These are phyloP conservation scores for Canavalia ensiformis DNA, from an alignment of 306 rosid genomes.

Conservation along the genomic window DNA sequence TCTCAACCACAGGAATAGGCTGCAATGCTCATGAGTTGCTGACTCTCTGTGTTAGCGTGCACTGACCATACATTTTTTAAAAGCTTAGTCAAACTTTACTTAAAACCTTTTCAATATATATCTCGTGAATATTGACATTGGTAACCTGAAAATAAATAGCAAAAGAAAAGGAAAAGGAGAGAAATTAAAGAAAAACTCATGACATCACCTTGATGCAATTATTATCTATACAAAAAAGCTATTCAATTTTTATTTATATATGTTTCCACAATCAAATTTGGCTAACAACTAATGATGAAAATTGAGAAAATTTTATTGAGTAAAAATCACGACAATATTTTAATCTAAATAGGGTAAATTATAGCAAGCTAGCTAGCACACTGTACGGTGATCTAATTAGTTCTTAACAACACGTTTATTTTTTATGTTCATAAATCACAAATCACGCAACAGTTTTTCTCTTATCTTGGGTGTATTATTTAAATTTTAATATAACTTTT, in stretches of 20 bases:
- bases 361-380: not conserved
- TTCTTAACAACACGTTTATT: not conserved
- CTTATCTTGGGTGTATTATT: not conserved
- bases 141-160: not conserved
- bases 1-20: not conserved
- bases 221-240: not conserved
- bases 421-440: not conserved
- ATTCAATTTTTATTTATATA: not conserved
- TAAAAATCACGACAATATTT: not conserved
- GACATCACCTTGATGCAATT: conserved; percentile 46
- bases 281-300: conserved; percentile 27
- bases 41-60: conserved; percentile 14
- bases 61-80: not conserved
- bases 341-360: not conserved
- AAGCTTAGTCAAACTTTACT: not conserved
- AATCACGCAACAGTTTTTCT: not conserved
- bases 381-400: not conserved
- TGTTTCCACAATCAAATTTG: not conserved
- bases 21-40: conserved; percentile 20
- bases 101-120: not conserved
- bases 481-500: not conserved
- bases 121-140: not conserved
- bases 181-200: not conserved
- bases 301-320: conserved; percentile 14
- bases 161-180: not conserved